Percentiles rank a stretch among this genome's conserved stretches.
Conservation (phyloP, 331 rosid genomes). For the Prunus yedoensis region DNA sequence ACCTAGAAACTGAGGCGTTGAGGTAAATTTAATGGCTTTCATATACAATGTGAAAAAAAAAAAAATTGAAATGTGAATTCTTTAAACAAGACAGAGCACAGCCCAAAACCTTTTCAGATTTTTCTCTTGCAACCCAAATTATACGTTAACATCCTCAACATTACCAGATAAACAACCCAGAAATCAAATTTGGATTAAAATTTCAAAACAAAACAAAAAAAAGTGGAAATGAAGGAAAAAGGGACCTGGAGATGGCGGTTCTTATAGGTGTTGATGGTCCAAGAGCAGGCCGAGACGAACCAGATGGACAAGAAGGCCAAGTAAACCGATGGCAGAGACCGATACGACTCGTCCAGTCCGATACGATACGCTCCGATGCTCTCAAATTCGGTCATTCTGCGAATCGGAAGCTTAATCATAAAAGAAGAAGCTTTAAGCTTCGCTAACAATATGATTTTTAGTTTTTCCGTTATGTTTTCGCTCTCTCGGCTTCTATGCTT, state of each 20-base stretch:
- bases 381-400: slow-evolving; percentile 31
- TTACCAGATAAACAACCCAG: not conserved
- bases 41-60: not conserved
- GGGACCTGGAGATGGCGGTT: slow-evolving; percentile 85
- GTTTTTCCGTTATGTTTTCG: not conserved
- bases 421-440: not conserved
- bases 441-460: not conserved
- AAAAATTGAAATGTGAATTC: not conserved
- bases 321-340: slow-evolving; percentile 78
- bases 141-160: not conserved
- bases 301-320: slow-evolving; percentile 67
- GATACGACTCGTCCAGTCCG: slow-evolving; percentile 68
- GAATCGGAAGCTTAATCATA: slow-evolving; percentile 7
- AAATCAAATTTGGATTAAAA: not conserved
- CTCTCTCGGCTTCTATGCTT: not conserved
- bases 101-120: not conserved
- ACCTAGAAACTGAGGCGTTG: not conserved
- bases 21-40: not conserved
- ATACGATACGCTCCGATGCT: slow-evolving; percentile 33
- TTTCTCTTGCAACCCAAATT: not conserved
- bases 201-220: not conserved
- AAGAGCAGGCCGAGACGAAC: slow-evolving; percentile 79
- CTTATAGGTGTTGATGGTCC: slow-evolving; percentile 82
- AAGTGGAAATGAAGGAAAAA: not conserved
- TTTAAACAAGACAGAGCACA: slow-evolving; percentile 11